A percentile compares a stretch with the other conserved stretches of the same genome.
Conservation (phyloP, 352 stramenopile species). For the Globisporangium abappressorium region DNA sequence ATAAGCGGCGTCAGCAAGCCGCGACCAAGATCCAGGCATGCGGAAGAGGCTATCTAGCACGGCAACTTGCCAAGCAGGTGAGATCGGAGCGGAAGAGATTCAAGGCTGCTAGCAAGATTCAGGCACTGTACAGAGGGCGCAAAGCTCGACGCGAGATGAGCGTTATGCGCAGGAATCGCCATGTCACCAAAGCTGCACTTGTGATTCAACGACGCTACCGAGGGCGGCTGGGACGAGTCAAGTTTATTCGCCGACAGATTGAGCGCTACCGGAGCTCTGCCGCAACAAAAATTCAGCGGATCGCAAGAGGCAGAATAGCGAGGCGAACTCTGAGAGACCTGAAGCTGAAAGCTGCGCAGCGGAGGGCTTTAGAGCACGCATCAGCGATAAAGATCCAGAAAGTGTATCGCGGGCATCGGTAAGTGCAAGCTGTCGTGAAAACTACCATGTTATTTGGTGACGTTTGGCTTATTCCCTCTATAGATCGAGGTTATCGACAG, state of each 20-base stretch:
- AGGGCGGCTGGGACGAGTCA: slow-evolving; percentile 55
- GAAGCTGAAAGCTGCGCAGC: slow-evolving; percentile 28
- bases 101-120: slow-evolving; percentile 46
- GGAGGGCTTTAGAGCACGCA: slow-evolving; percentile 31
- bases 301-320: slow-evolving; percentile 38
- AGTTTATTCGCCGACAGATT: slow-evolving; percentile 58
- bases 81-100: slow-evolving; percentile 26
- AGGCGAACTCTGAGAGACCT: slow-evolving; percentile 30
- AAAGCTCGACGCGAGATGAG: slow-evolving; percentile 39
- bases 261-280: slow-evolving; percentile 43
- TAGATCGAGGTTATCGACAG: slow-evolving; percentile 56
- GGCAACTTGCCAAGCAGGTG: slow-evolving; percentile 23
- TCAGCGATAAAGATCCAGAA: slow-evolving; percentile 61
- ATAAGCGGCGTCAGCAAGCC: slow-evolving; percentile 37
- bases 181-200: slow-evolving; percentile 41
- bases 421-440: neutral
- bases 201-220: slow-evolving; percentile 72
- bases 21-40: slow-evolving; percentile 53
- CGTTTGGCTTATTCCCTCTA: neutral
- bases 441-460: no score
- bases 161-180: slow-evolving; percentile 17
- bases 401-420: slow-evolving; percentile 72
- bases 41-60: slow-evolving; percentile 37
- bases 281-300: slow-evolving; percentile 53
- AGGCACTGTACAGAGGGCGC: slow-evolving; percentile 56